Evolutionary conservation across 345 rosid genomes (phyloP), one percentile per base, ranked within the genome.

Genomic region (Lumnitzera racemosa): DNA sequence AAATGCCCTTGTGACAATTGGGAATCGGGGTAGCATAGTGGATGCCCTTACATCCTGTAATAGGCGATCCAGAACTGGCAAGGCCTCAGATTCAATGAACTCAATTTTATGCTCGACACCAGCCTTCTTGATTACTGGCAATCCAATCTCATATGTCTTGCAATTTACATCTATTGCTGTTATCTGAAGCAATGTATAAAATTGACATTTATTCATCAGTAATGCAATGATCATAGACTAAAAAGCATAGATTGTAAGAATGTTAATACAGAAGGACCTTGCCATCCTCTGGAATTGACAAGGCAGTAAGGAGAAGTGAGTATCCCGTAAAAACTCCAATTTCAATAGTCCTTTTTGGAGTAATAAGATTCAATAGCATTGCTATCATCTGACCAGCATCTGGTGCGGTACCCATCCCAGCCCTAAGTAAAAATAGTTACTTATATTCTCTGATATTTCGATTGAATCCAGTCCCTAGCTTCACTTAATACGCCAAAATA

Each of bases 241-340:
- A 58, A 11, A 8, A 43, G 50, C 6, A 57, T 49, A 49, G 10
- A 13, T 49, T 49, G 52, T 11, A 43, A 46, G 6, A 12, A 3
- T n/a, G 51, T 24, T n/a, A n/a, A 24, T 36, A 36, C 10, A 7
- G 4, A 43, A 49, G 31, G 23, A 78, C 83, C 81, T 80, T 71
- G 63, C 95, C 91, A 62, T 90, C 91, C 5, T 83, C 73, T 2
- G 97, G 97, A 57, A 90, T 69, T 15, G 81, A 62, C 56, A 87
- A 90, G 56, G 91, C 95, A 48, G 95, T 87, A 61, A 83, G 89
- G 48, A 90, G 89, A 69, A 87, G 97, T 56, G 97, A 87, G 72
- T 90, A 90, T 15, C 97, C 91, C 46, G 95, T 87, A 76, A 72
- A 87, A 62, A 87, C 90, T 20, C 95, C 91, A 15, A 90, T 46